These are phyloP conservation scores for Euphrasia confusa DNA, from an alignment of 257 asterid species.

Conservation along the genomic window DNA sequence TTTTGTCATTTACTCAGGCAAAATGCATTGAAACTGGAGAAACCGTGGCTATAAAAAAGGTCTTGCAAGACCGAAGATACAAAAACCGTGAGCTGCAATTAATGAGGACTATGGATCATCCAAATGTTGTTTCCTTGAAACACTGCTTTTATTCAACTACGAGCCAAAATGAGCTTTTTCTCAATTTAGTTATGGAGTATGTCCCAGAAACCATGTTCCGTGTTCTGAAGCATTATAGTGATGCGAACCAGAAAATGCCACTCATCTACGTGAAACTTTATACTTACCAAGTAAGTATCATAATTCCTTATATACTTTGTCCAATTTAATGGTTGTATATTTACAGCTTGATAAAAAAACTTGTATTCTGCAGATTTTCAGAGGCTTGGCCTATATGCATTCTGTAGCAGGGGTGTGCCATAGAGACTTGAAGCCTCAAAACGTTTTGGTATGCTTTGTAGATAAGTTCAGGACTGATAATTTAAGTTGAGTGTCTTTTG, in stretches of 20 bases:
- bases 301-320: neutral
- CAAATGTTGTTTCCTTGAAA: conserved; percentile 65
- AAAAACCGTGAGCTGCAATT: conserved; percentile 71
- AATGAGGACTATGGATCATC: conserved; percentile 67
- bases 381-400: conserved; percentile 83
- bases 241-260: conserved; percentile 61
- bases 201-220: conserved; percentile 62
- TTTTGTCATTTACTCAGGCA: conserved; percentile 35
- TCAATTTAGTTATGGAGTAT: conserved; percentile 72
- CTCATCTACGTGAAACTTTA: conserved; percentile 67
- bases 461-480: neutral
- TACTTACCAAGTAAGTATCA: conserved; percentile 57
- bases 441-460: conserved; percentile 48
- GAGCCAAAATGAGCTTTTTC: conserved; percentile 52
- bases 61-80: conserved; percentile 66
- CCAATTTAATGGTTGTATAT: neutral
- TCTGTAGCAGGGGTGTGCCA: conserved; percentile 74
- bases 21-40: conserved; percentile 73
- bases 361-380: conserved; percentile 45
- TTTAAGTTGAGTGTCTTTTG: conserved; percentile 7
- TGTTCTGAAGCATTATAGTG: conserved; percentile 57
- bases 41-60: conserved; percentile 71
- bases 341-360: conserved; percentile 11
- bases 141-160: conserved; percentile 77
- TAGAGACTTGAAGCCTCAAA: conserved; percentile 80